Base-by-base conservation (phyloP, 768 basidiomycete species). In the Agrocybe pediades region DNA sequence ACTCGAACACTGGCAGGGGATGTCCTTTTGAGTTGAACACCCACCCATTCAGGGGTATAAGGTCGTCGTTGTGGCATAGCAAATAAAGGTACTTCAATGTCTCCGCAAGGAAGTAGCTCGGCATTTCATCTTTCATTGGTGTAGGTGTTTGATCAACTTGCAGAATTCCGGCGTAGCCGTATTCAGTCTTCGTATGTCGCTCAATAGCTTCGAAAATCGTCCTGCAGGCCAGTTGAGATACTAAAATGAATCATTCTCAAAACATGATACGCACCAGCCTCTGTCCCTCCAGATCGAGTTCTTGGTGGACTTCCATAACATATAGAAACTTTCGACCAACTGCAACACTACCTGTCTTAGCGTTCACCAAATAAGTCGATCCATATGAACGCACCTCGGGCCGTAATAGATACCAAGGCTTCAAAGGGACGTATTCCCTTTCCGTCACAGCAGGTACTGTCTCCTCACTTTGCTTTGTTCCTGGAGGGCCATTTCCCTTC, bases 11-110 rank as follows among this genome's bases (percentile, higher is more conserved):
- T 2, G 88, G 89, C n/a, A 92, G 66, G 16, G 91, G 90, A 62
- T 92, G 92, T 20, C 88, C 92, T 65, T 85, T 81, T 0, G 83
- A 83, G 55, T 85, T 85, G 56, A 85, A 82, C 11, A 85, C 82
- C 80, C 80, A 85, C 45, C 76, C 62, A 16, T 81, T 71, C 15
- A 85, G 58, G 4, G 77, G 72, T 16, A 90, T 59, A 9, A 79
- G 68, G 49, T 90, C 86, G 2, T 80, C 78, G 23, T 89, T 83
- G 46, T 71, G 74, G 68, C 89, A 91, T 40, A 88, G 67, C 25
- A 91, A 73, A 66, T 83, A 84, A 20, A 88, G 74, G 65, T 90
- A 90, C 67, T 89, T 89, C 46, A 90, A 70, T 65, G 77, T 79
- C 61, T 79, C 76, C 7, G 75, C 77, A 33, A 79, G 62, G 67